Base-by-base conservation (phyloP, 2,329 filamentous ascomycete species). In the Arthrobotrys megalospora region DNA sequence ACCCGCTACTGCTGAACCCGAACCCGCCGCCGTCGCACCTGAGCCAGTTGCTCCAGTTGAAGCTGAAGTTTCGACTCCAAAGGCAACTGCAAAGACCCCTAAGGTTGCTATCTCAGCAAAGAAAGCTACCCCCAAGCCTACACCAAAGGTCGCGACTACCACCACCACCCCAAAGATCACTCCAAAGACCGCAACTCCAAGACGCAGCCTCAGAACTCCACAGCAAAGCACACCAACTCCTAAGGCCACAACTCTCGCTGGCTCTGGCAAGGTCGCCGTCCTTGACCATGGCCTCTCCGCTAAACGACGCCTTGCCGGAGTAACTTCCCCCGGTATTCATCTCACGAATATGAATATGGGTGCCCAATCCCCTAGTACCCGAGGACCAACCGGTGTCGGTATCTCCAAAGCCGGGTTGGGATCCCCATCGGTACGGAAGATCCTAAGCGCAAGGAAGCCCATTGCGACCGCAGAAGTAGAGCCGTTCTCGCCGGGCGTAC, bases 331-430 rank as follows among this genome's bases (percentile, higher is more conserved):
- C 3, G 76, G 70, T 10, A 41, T 73, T 6, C 76, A 75, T 43
- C 69, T 75, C 45, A 73, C 76, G 1, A 75, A 79, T 10, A 79
- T 75, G 69, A 73, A 79, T 24, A 43, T 38, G 34, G 69, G 65
- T 5, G 19, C 28, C 7, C 67, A 79, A 45, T 73, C 76, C 24
- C 76, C 76, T 1, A 79, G 70, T 47, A 55, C 47, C 1, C 34
- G 64, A 21, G 55, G 55, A 3, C 63, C 75, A 16, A 79, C 76
- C 12, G 91, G 91, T 0, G 82, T 94, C 78, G 91, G 92, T 21
- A 88, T 89, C 79, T 92, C 93, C 81, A 89, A 89, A 80, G 85
- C 88, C 79, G 92, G 92, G 0, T 87, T 94, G 68, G 92, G 93
- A 6, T 95, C 93, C 0, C 93, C 92, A 4, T 90, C 89, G 65